These are phyloP conservation scores for Plasmodium knowlesi DNA, from an alignment of 169 alveolate genomes.

Conservation along the genomic window DNA sequence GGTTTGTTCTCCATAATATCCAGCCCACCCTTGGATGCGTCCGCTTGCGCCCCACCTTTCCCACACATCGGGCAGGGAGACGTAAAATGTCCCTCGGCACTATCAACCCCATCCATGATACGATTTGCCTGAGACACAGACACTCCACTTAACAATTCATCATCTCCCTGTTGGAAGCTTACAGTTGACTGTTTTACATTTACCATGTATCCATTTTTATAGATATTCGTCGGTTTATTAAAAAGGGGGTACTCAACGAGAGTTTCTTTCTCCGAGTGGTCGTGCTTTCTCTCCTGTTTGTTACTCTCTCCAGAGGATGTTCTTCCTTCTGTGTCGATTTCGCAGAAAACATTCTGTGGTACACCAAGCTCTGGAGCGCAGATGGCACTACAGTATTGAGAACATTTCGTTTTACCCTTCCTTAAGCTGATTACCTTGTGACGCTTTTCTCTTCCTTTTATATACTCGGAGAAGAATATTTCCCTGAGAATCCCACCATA, in stretches of 20 bases:
- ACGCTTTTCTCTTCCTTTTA: neutral
- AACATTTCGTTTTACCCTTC: neutral
- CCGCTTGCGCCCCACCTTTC: neutral
- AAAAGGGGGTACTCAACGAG: neutral
- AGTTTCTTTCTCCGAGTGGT: neutral
- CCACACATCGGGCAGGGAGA: neutral
- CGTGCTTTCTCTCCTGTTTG: neutral
- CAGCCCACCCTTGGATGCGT: neutral
- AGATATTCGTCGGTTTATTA: neutral
- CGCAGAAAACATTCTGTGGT: neutral
- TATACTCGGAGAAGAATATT: slow-evolving; percentile 59
- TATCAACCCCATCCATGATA: neutral
- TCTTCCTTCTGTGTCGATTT: neutral
- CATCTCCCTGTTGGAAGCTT: neutral
- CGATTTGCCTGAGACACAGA: neutral
- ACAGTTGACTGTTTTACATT: neutral
- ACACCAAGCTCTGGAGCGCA: neutral
- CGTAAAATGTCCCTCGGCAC: neutral
- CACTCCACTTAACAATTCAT: neutral
- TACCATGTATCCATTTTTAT: neutral
- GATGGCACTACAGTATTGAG: neutral
- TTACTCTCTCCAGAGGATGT: neutral
- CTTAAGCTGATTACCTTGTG: neutral
- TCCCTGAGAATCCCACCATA: slow-evolving; percentile 65
- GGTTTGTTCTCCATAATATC: neutral